These are phyloP conservation scores for Ophiocordyceps unilateralis DNA, from an alignment of 2,329 filamentous ascomycete genomes.

Conservation along the genomic window DNA sequence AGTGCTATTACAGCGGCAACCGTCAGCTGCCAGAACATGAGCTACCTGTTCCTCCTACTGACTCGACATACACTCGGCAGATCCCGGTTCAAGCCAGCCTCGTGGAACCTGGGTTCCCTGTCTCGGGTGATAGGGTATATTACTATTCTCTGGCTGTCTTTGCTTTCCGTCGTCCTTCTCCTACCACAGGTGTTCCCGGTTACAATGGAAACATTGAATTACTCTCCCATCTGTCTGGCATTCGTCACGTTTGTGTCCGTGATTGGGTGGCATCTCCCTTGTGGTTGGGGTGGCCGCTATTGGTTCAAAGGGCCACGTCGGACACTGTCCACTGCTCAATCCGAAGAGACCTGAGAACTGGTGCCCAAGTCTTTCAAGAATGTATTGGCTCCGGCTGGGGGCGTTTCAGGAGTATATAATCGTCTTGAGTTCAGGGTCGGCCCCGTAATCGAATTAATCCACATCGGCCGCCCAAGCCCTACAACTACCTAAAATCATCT, in stretches of 20 bases:
- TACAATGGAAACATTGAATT: not conserved
- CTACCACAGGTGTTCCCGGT: slow-evolving; percentile 2
- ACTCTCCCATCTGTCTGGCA: slow-evolving; percentile 1
- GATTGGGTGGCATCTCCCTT: slow-evolving; percentile 1
- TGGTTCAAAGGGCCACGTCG: slow-evolving; percentile 1
- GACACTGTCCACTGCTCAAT: not conserved
- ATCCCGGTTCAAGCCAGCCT: not conserved
- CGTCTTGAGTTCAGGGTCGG: too few relatives aligned
- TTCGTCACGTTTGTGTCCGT: slow-evolving; percentile 1
- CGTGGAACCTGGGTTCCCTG: slow-evolving; percentile 1
- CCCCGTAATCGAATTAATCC: too few relatives aligned
- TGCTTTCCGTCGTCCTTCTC: slow-evolving; percentile 1
- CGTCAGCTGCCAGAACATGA: slow-evolving; percentile 1
- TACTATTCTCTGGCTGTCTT: slow-evolving; percentile 1
- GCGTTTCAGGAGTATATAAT: too few relatives aligned
- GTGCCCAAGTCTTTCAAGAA: not conserved
- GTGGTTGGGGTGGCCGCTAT: slow-evolving; percentile 1
- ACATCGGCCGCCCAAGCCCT: too few relatives aligned
- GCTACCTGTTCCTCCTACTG: slow-evolving; percentile 1
- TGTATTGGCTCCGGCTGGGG: not conserved
- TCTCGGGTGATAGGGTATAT: not conserved
- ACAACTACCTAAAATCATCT: not conserved
- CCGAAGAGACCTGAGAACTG: not conserved
- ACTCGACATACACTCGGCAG: slow-evolving; percentile 2
- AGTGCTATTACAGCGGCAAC: slow-evolving; percentile 1